Base-by-base conservation (phyloP, 805 yeast genomes). In the Yamadazyma olivae region DNA sequence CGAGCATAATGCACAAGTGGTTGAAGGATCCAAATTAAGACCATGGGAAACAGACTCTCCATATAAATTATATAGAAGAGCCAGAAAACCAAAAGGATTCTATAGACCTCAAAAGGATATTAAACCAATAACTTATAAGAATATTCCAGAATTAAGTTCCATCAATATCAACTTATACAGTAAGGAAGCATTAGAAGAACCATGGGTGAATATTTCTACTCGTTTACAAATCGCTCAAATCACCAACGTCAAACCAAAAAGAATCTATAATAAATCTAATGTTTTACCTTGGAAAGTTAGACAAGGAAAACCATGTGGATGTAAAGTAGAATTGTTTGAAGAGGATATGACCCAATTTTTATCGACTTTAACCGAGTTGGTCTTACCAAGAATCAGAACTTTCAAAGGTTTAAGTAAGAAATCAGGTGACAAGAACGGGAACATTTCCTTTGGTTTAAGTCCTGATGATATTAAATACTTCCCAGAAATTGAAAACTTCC, bases 401-500 rank as follows among this genome's bases (percentile, higher is more conserved):
- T 93, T 85, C 61, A 67, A 70, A 46, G 97, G 97, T 33, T 70
- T 93, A 34, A 74, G 79, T 21, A 79, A 78, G 61, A 70, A 74
- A 30, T 67, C 89, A 3, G 99, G 98, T 42, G 97, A 90, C 59
- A 71, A 74, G 36, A 75, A 71, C 51, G 99, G 99, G 40, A 85
- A 87, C 57, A 75, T 95, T 40, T 74, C 93, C 7, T 81, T 93
- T 54, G 96, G 96, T 30, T 62, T 93, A 49, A 77, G 75, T 27
- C 79, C 86, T 2, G 86, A 83, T 36, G 88, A 86, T 50, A 77
- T 85, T 35, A 79, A 77, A 51, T 74, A 72, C 54, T 93, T 93
- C 75, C 99, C 99, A 3, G 99, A 93, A 63, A 79, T 93, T 43
- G 96, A 90, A 56, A 77, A 81, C 39, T 88, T 84, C 61, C 88